Conservation (phyloP, 345 rosid species). For the Sisymbrium irio region DNA sequence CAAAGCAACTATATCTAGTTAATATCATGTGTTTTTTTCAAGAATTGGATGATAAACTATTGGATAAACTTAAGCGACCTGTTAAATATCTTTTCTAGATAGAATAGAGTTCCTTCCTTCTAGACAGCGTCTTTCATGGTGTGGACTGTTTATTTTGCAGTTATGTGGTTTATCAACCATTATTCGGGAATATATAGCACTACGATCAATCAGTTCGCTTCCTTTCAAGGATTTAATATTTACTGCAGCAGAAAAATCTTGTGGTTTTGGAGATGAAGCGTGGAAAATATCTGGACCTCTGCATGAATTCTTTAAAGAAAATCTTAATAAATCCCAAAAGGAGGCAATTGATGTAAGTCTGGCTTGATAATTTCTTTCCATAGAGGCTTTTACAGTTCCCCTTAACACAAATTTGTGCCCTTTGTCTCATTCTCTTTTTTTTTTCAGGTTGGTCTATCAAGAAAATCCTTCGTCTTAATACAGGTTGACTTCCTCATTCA, state of each 20-base stretch:
- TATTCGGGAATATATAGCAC: conserved; percentile 81
- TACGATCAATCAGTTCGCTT: conserved; percentile 69
- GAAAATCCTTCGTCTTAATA: conserved; percentile 76
- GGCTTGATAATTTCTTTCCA: not conserved
- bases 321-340: conserved; percentile 76
- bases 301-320: conserved; percentile 53
- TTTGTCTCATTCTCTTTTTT: conserved; percentile 5
- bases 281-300: conserved; percentile 82
- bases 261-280: conserved; percentile 54
- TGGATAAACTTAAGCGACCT: not conserved
- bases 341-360: conserved; percentile 81
- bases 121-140: not conserved
- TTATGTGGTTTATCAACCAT: conserved; percentile 91
- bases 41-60: not conserved
- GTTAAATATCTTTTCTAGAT: not conserved
- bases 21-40: not conserved
- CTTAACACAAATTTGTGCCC: conserved; percentile 18
- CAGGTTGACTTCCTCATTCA: conserved; percentile 57
- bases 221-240: conserved; percentile 92
- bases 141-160: conserved; percentile 42
- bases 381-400: not conserved
- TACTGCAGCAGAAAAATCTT: conserved; percentile 48
- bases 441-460: conserved; percentile 86
- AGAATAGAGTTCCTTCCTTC: not conserved
- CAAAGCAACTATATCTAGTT: not conserved